Percentiles rank a stretch among this genome's conserved stretches.
Conservation (phyloP, 83 land plant genomes). For the Isoetes engelmannii region DNA sequence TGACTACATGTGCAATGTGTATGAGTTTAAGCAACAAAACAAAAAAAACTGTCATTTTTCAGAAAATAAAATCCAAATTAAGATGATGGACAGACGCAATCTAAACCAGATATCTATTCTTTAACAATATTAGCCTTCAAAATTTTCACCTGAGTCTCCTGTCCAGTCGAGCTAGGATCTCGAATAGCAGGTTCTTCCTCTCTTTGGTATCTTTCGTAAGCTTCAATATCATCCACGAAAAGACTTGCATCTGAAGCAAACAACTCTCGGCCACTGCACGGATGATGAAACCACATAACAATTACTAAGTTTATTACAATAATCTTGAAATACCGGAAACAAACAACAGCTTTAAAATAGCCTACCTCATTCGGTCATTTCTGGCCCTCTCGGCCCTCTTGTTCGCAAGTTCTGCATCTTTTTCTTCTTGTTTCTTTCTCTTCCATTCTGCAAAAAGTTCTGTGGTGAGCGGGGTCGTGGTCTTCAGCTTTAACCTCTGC, state of each 20-base stretch:
- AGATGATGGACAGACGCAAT: too few species aligned
- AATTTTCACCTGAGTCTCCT: too few species aligned
- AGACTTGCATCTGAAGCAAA: constrained; percentile 87
- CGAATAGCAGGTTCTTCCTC: constrained; percentile 50
- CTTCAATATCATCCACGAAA: constrained; percentile 98
- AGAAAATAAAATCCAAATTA: too few species aligned
- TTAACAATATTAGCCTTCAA: too few species aligned
- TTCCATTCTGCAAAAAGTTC: constrained; percentile 91
- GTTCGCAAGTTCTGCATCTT: constrained; percentile 74
- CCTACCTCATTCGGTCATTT: constrained; percentile 96
- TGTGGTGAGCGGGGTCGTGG: constrained; percentile 72
- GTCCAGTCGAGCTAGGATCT: constrained; percentile 3
- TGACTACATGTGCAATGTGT: too few species aligned
- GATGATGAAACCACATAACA: too few species aligned
- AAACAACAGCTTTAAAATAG: neutral
- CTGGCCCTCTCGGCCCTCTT: constrained; percentile 86
- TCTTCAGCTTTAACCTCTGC: constrained; percentile 61
- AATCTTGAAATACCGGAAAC: too few species aligned
- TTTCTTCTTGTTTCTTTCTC: constrained; percentile 66
- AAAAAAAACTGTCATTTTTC: too few species aligned
- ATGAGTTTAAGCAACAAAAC: too few species aligned
- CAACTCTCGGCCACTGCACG: constrained; percentile 97
- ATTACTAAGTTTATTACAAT: too few species aligned
- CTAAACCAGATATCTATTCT: too few species aligned
- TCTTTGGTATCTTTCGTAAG: constrained; percentile 81